A percentile compares a stretch with the other conserved stretches of the same genome.
phyloP scores from a whole-genome alignment of 2,329 filamentous ascomycete genomes.

The Fusarium sp. region DNA sequence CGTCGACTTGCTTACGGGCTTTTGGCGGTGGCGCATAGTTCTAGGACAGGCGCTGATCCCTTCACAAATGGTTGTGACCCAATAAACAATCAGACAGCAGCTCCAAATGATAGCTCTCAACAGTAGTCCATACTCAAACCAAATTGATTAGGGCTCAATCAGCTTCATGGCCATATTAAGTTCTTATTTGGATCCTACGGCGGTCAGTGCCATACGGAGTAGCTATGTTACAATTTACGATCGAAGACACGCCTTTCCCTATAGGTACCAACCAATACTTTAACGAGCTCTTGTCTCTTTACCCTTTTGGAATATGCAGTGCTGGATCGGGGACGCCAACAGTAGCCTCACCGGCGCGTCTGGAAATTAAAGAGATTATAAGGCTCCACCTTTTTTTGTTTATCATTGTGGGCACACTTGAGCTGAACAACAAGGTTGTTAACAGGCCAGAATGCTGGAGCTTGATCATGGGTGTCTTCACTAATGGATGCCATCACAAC shows the following conservation, averaged over 20 bases:
- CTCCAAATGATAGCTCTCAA: background rate
- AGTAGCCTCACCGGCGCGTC: slow-evolving; percentile 43
- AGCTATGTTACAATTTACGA: background rate
- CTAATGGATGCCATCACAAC: slow-evolving; percentile 18
- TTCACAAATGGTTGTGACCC: background rate
- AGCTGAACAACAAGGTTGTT: slow-evolving; percentile 16
- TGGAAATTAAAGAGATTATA: slow-evolving; percentile 47
- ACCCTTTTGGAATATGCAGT: slow-evolving; percentile 28
- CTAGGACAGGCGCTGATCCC: slow-evolving; percentile 9
- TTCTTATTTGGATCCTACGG: background rate
- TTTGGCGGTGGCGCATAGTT: slow-evolving; percentile 9
- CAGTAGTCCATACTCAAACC: background rate
- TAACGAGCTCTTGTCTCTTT: slow-evolving; percentile 15
- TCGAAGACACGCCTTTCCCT: slow-evolving; percentile 8
- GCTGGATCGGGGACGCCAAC: slow-evolving; percentile 23
- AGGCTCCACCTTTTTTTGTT: slow-evolving; percentile 35
- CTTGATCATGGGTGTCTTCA: background rate
- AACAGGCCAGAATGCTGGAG: background rate
- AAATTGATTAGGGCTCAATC: background rate
- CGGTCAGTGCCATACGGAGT: slow-evolving; percentile 10
- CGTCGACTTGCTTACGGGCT: background rate
- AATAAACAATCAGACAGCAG: background rate
- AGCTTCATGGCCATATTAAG: background rate
- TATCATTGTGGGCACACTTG: slow-evolving; percentile 9
- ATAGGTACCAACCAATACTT: slow-evolving; percentile 31